Percentiles rank a stretch among this genome's conserved stretches.
phyloP scores from a whole-genome alignment of 352 stramenopile species.

The Phytophthora citrophthora region DNA sequence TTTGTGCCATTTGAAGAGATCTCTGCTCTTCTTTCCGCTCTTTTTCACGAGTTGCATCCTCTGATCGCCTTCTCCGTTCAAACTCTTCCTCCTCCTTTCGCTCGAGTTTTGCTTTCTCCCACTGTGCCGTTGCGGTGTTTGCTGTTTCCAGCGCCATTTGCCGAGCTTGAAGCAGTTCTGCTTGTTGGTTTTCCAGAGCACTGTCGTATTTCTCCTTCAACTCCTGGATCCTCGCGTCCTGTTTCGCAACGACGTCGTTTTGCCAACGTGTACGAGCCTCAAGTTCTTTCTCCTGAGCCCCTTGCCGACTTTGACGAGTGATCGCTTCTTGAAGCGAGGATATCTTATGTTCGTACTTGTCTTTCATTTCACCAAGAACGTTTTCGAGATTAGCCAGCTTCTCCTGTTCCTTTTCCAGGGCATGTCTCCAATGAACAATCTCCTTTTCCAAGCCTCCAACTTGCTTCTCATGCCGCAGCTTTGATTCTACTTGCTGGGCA shows the following conservation, averaged over 20 bases:
- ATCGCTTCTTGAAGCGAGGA: constrained; percentile 50
- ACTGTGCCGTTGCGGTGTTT: constrained; percentile 49
- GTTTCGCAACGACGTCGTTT: constrained; percentile 70
- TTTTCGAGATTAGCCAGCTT: constrained; percentile 38
- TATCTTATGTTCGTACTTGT: constrained; percentile 63
- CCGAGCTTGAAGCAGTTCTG: constrained; percentile 54
- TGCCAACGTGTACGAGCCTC: constrained; percentile 71
- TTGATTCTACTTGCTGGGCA: constrained; percentile 47
- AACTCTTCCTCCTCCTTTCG: constrained; percentile 53
- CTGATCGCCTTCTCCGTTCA: constrained; percentile 33
- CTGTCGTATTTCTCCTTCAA: constrained; percentile 77
- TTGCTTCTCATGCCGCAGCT: constrained; percentile 46
- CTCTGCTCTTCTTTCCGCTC: constrained; percentile 51
- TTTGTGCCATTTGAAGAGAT: constrained; percentile 36
- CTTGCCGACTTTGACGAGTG: constrained; percentile 58
- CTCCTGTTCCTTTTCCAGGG: constrained; percentile 63
- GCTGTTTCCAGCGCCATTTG: constrained; percentile 60
- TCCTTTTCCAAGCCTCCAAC: constrained; percentile 62
- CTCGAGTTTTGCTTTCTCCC: constrained; percentile 50
- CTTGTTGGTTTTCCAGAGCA: constrained; percentile 62
- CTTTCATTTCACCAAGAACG: constrained; percentile 36
- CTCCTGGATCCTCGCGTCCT: constrained; percentile 72
- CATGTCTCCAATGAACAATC: constrained; percentile 44
- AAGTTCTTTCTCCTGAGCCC: constrained; percentile 58
- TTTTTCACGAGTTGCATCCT: constrained; percentile 41